phyloP scores from a whole-genome alignment of 345 rosid genomes.

The Arabidopsis suecica region DNA sequence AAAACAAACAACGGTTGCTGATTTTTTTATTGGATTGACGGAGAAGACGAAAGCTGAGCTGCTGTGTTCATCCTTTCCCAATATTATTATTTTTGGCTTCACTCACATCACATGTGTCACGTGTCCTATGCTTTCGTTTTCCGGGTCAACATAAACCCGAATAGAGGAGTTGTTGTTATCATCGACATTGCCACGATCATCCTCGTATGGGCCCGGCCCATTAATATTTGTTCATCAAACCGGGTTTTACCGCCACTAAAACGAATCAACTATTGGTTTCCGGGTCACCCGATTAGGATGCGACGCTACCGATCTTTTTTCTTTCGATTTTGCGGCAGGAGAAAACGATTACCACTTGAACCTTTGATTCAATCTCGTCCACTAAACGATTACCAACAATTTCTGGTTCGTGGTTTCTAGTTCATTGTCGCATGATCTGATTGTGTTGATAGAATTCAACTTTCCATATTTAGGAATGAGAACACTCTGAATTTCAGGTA shows the following conservation, averaged over 20 bases:
- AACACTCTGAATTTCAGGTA: constrained; percentile 33
- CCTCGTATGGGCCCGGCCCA: neutral
- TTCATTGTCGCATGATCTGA: neutral
- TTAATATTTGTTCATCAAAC: neutral
- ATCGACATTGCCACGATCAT: constrained; percentile 6
- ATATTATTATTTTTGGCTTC: neutral
- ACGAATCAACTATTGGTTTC: neutral
- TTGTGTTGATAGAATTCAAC: neutral
- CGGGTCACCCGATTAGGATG: constrained; percentile 3
- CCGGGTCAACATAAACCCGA: constrained; percentile 15
- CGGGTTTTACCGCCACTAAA: no score
- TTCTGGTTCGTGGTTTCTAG: neutral
- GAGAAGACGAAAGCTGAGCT: constrained; percentile 33
- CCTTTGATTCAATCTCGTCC: no score
- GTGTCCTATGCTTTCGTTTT: constrained; percentile 19
- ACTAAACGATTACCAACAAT: no score
- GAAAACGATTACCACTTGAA: neutral
- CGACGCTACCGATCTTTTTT: neutral
- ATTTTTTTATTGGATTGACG: neutral
- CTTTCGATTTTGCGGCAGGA: constrained; percentile 8
- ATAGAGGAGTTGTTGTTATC: neutral
- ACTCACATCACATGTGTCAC: constrained; percentile 6
- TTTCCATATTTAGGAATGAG: constrained; percentile 32
- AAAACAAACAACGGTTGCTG: neutral
- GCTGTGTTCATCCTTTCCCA: constrained; percentile 12